phyloP scores from a whole-genome alignment of 2,329 filamentous ascomycete genomes.

The Fusarium hostae region DNA sequence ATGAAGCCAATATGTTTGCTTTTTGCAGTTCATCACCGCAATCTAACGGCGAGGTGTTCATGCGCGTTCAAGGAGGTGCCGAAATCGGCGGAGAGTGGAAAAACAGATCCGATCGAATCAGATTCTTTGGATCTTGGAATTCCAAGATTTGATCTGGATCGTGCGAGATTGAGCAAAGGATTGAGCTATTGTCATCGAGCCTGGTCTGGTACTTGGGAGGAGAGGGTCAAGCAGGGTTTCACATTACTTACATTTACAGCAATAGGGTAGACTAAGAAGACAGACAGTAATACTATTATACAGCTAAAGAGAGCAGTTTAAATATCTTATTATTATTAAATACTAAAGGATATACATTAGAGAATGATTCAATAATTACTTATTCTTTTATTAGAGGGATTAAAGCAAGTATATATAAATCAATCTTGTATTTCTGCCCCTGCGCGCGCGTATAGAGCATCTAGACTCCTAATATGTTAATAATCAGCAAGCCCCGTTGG shows the following conservation, averaged over 20 bases:
- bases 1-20: conserved; percentile 1
- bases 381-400: background rate
- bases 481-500: background rate
- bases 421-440: background rate
- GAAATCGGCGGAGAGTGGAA: background rate
- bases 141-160: background rate
- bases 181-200: background rate
- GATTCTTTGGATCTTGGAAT: background rate
- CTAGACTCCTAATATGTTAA: rapidly evolving
- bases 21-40: conserved; percentile 5
- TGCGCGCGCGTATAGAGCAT: background rate
- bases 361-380: background rate
- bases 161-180: background rate
- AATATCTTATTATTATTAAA: background rate
- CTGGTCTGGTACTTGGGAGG: background rate
- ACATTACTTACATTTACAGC: background rate
- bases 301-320: background rate
- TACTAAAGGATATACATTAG: too few relatives aligned
- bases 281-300: too few relatives aligned
- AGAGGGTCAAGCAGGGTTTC: background rate
- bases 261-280: background rate
- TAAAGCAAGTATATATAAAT: background rate
- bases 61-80: background rate
- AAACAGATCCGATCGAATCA: background rate
- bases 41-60: background rate